Evolutionary conservation across 2,329 filamentous ascomycete species (phyloP), one percentile per base, ranked within the genome.

Genomic region (Aspergillus glaucus): DNA sequence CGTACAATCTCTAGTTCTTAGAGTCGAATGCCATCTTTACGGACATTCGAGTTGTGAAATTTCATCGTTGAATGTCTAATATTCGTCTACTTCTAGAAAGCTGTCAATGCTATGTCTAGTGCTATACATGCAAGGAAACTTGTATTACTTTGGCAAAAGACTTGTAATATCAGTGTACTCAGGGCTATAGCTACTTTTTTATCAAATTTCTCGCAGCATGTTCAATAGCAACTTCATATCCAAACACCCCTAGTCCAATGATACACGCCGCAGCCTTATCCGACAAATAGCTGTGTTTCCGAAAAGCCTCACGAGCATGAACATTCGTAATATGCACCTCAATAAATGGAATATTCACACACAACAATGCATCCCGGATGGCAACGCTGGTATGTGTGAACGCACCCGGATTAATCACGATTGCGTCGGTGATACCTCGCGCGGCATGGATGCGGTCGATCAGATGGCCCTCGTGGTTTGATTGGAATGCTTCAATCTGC

Each of bases 321-420:
- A 90, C 79, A 64, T 91, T 91, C 47, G 76, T 83, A 32, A 90
- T 78, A 64, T 91, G 87, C n/a, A 89, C 66, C 70, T 92, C 87
- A 42, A 91, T 74, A 58, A 90, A 91, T 0, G 86, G 87, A 19
- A 89, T 81, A 6, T 74, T 75, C 0, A 88, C 82, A 3, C 81
- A 85, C 0, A 83, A 64, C 24, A 91, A 69, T 0, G 87, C 86
- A 65, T 91, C 87, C n/a, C 87, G 75, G 50, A 91, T 75, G 0
- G 83, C 85, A 1, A 91, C 83, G 59, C 81, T 86, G 0, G 86
- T 89, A 66, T 91, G 87, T 1, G 87, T 90, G 58, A 83, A 82
- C 0, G 79, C 87, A 2, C 81, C 87, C 0, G 86, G 82, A 69
- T 91, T 91, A 72, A 91, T 88, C 60, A 91, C 61, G 45, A 72